A percentile compares a stretch with the other conserved stretches of the same genome.
These are phyloP conservation scores for Paraphoma chrysanthemicola DNA, from an alignment of 2,329 filamentous ascomycete species.

Conservation along the genomic window DNA sequence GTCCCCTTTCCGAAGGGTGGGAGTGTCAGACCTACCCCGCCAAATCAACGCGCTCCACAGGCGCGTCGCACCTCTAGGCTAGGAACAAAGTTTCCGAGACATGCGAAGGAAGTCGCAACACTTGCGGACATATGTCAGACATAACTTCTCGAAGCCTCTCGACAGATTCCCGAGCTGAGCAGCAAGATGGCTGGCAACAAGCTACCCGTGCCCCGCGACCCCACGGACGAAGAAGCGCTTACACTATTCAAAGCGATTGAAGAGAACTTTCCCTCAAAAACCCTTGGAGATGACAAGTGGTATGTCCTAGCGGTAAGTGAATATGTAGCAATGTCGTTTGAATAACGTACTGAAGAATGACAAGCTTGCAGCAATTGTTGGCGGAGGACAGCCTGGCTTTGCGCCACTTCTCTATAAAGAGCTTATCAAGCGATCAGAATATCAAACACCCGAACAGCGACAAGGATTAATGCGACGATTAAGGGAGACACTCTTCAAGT, in stretches of 20 bases:
- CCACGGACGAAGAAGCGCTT: conserved; percentile 49
- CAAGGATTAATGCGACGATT: conserved; percentile 59
- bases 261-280: conserved; percentile 51
- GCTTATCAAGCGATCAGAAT: conserved; percentile 59
- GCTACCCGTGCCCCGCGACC: conserved; percentile 30
- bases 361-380: conserved; percentile 54
- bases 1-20: conserved; percentile 9
- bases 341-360: no score
- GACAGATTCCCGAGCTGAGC: background rate
- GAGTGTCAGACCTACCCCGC: conserved; percentile 11
- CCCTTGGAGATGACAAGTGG: conserved; percentile 55
- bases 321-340: no score
- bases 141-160: background rate
- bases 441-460: conserved; percentile 52
- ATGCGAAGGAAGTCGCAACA: background rate
- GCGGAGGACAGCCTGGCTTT: conserved; percentile 60
- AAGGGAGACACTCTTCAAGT: conserved; percentile 66
- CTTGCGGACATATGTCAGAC: background rate
- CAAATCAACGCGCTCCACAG: background rate
- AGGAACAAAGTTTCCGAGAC: background rate
- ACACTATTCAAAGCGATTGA: conserved; percentile 53
- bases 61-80: background rate
- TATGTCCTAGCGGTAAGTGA: conserved; percentile 51
- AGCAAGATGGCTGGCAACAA: conserved; percentile 19
- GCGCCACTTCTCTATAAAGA: conserved; percentile 63